phyloP scores from a whole-genome alignment of 2,329 filamentous ascomycete species.

The Colletotrichum liriopes region DNA sequence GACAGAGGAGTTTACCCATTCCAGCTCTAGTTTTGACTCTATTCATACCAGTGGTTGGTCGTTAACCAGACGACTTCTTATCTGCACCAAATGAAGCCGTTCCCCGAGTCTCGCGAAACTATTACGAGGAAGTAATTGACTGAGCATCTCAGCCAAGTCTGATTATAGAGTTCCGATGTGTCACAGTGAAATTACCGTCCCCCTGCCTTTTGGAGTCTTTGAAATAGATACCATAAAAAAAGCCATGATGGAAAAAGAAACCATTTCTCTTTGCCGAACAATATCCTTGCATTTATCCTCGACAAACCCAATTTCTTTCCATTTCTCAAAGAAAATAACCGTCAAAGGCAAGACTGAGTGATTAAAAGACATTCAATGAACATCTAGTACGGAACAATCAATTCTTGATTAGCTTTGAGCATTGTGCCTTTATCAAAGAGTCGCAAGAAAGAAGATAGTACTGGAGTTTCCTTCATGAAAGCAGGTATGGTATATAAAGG shows the following conservation, averaged over 20 bases:
- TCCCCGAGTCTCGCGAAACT: too few relatives aligned
- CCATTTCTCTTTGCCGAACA: background rate
- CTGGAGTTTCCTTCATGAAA: too few relatives aligned
- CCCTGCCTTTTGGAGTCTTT: background rate
- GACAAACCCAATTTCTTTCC: too few relatives aligned
- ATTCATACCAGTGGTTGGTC: background rate
- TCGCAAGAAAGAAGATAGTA: too few relatives aligned
- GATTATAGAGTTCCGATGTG: background rate
- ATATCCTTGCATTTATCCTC: background rate
- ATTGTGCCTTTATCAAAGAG: background rate
- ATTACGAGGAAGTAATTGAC: background rate
- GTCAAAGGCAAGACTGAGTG: background rate
- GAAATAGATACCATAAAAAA: background rate
- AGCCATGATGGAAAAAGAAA: fast-evolving
- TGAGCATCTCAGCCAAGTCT: background rate
- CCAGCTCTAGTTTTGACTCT: background rate
- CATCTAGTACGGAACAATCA: background rate
- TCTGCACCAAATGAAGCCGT: too few relatives aligned
- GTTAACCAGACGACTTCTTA: background rate
- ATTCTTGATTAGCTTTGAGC: background rate
- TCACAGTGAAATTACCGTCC: background rate
- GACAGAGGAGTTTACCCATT: background rate
- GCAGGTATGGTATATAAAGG: background rate
- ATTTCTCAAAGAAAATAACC: background rate
- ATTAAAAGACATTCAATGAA: background rate